phyloP scores from a whole-genome alignment of 208 protist genomes.

The Wallacemonas sp. region DNA sequence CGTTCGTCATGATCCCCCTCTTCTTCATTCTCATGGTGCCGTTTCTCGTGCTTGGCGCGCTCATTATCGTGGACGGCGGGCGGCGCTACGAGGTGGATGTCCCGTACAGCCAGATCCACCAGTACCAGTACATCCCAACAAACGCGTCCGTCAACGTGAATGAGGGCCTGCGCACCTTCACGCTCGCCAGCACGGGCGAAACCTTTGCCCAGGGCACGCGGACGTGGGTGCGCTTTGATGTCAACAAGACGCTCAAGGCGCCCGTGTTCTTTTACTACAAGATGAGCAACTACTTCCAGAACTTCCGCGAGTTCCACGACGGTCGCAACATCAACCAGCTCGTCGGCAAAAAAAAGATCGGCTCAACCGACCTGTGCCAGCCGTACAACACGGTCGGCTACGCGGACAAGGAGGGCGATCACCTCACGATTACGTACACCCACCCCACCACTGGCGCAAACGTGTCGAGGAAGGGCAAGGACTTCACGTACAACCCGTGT shows the following conservation, averaged over 20 bases:
- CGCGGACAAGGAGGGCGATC: conserved; percentile 22
- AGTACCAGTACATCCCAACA: conserved; percentile 78
- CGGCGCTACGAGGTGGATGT: conserved; percentile 32
- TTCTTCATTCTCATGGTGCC: conserved; percentile 56
- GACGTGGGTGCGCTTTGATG: conserved; percentile 59
- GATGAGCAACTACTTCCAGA: conserved; percentile 97
- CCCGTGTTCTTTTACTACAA: conserved; percentile 98
- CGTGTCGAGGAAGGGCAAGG: conserved; percentile 21
- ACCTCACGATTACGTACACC: conserved; percentile 4
- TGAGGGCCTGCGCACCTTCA: conserved; percentile 59
- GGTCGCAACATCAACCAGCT: conserved; percentile 65
- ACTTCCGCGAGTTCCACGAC: conserved; percentile 94
- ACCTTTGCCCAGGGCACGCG: conserved; percentile 65
- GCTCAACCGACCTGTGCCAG: conserved; percentile 40
- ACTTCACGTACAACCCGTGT: conserved; percentile 93
- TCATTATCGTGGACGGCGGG: conserved; percentile 39
- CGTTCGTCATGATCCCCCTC: conserved; percentile 49
- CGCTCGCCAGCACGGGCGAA: conserved; percentile 38
- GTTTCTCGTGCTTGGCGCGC: conserved; percentile 46
- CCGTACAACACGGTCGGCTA: conserved; percentile 61
- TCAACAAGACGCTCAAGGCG: conserved; percentile 63
- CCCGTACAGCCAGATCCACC: conserved; percentile 66
- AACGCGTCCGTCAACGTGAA: conserved; percentile 71
- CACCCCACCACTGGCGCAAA: conserved; percentile 9
- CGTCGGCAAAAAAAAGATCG: conserved; percentile 35